Base-by-base conservation (phyloP, 768 basidiomycete genomes). In the Leccinum uliginosum region DNA sequence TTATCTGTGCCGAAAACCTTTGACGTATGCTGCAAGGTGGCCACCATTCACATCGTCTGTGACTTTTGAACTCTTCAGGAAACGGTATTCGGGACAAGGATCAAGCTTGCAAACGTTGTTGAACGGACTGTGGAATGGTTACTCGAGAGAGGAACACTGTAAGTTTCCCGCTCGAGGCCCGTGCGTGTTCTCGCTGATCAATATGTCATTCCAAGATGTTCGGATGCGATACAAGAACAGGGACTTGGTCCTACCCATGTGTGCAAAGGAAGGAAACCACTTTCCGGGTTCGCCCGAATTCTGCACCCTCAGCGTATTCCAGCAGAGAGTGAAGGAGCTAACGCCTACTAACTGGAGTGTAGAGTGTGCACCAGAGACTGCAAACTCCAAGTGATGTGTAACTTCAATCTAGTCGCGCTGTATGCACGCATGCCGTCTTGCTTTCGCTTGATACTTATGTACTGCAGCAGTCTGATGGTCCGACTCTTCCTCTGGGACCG, bases 151-250 rank as follows among this genome's bases (percentile, higher is more conserved):
- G 38, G 77, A 81, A 55, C 73, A 80, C 54, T 83, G 82, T 82
- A 65, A 3, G 77, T 69, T 21, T 34, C 24, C 34, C 8, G 0
- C 45, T 34, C 6, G 40, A 11, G 23, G 12, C 26, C 2, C 48
- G 15, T 24, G 32, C 3, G 4, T 26, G 4, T 29, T 47, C 49
- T 19, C 29, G 15, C 14, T 51, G 51, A 50, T 19, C 19, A 30
- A 3, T 1, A 14, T 24, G 12, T 32, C 34, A 14, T 23, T 50
- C 57, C 40, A 58, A 86, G 85, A 79, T 63, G 75, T 91, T 47
- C 82, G 89, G n/a, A 83, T 89, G 80, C 80, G 89, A 24, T 88
- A 90, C 65, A 85, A 89, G 71, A 88, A 88, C 73, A 76, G 77
- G 56, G 80, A 80, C 62, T 70, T 90, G 73, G 50, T 73, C 3